Evolutionary conservation across 805 yeast species (phyloP), one percentile per base, ranked within the genome.

Genomic region (Wickerhamiella allomyrinae): DNA sequence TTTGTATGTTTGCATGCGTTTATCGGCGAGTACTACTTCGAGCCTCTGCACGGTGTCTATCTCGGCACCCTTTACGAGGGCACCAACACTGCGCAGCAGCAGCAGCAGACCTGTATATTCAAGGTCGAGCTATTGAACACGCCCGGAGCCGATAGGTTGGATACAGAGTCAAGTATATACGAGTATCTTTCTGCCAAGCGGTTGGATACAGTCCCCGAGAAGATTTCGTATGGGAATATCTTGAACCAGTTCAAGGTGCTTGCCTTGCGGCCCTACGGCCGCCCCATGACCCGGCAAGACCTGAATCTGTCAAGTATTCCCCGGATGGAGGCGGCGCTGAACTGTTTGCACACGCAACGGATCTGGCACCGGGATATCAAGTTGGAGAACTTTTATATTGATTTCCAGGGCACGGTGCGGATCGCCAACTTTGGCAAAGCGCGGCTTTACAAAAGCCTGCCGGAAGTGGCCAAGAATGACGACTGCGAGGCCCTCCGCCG

Each of bases 181-280:
- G 56, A 52, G 24, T 47, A 50, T 33, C 29, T 53, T 9, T 43
- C 37, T 19, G 40, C 27, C 21, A 21, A 34, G 29, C 25, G 40
- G 5, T 33, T 48, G 6, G 20, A 17, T 10, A 23, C 38, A 2
- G 49, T 49, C 1, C 57, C 58, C 1, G 31, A 37, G 31, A 29
- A 43, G 6, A 34, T 49, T 19, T 42, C 47, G 1, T 54, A 45
- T 34, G 55, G 53, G 2, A 49, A 45, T 5, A 13, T 53, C 5
- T 36, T 52, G 20, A 49, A 46, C 7, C 40, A 46, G 17, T 44
- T 49, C 29, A 49, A 50, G 19, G 46, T 53, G 1, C 44, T 55
- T 4, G 53, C 51, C 2, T 23, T 54, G 9, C 45, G 49, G 37
- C 51, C 55, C 8, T 49, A 45, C 19, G 57, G 57, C 4, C 29